Percentiles rank a stretch among this genome's conserved stretches.
Conservation (phyloP, 148 eudicot species). For the Camellia granthamiana region DNA sequence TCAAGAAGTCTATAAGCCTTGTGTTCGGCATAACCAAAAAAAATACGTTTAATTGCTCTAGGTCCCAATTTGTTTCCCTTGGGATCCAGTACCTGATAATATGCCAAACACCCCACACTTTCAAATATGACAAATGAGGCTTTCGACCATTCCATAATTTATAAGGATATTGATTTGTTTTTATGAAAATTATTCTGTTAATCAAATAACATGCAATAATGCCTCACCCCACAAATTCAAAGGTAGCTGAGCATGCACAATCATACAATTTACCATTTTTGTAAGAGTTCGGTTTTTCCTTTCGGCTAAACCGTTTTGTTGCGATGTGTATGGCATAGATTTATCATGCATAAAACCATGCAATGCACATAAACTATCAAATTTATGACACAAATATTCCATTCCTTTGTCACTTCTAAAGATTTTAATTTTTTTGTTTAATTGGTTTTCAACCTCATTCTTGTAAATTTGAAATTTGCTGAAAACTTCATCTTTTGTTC, state of each 20-base stretch:
- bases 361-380: background rate
- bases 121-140: no score
- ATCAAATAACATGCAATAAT: background rate
- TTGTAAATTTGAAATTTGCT: no score
- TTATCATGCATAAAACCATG: background rate
- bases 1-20: background rate
- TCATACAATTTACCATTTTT: background rate
- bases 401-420: background rate
- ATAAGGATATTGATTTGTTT: background rate
- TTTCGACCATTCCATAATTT: no score
- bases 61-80: background rate
- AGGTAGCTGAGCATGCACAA: background rate
- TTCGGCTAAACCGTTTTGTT: background rate
- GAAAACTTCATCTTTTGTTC: background rate
- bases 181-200: no score
- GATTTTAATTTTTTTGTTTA: no score
- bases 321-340: no score
- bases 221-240: background rate
- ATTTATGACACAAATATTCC: no score
- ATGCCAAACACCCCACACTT: no score
- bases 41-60: background rate
- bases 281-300: background rate
- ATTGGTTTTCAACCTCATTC: background rate
- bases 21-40: background rate
- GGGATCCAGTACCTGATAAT: background rate